phyloP scores from a whole-genome alignment of 257 asterid species.

The Salvia splendens region DNA sequence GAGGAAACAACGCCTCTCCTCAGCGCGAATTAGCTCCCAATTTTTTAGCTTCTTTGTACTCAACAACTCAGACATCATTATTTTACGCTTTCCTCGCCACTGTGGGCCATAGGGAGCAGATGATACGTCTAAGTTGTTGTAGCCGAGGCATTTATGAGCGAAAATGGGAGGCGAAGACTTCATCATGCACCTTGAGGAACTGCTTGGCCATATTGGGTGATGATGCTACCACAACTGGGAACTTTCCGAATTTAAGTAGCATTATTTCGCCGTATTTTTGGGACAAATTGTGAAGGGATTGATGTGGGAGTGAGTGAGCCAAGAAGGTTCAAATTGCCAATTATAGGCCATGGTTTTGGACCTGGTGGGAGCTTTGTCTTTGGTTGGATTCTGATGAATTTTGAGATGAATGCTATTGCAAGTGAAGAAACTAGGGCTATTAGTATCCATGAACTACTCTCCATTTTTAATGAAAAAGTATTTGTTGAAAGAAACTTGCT shows the following conservation, averaged over 20 bases:
- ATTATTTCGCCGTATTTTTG: constrained; percentile 32
- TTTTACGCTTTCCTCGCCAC: constrained; percentile 42
- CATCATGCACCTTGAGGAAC: constrained; percentile 41
- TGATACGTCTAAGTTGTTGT: constrained; percentile 32
- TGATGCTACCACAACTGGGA: constrained; percentile 43
- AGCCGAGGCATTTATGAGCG: constrained; percentile 38
- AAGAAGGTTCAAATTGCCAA: constrained; percentile 36
- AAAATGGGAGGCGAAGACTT: constrained; percentile 39
- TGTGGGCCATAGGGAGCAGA: constrained; percentile 45
- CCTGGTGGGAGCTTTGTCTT: constrained; percentile 35
- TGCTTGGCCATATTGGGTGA: constrained; percentile 49
- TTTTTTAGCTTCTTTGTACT: constrained; percentile 29
- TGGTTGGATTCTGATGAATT: neutral
- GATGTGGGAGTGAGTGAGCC: constrained; percentile 49
- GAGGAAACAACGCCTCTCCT: constrained; percentile 33
- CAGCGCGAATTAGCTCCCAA: constrained; percentile 33
- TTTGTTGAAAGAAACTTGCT: too few species aligned
- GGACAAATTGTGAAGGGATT: constrained; percentile 39
- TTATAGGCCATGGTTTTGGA: constrained; percentile 28
- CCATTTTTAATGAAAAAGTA: too few species aligned
- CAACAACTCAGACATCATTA: constrained; percentile 30
- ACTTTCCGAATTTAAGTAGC: constrained; percentile 45
- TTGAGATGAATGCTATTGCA: constrained; percentile 24
- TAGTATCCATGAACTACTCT: neutral
- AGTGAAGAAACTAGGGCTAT: neutral